Evolutionary conservation across 169 alveolate species (phyloP).

Genomic region (Eimeria tenella): DNA sequence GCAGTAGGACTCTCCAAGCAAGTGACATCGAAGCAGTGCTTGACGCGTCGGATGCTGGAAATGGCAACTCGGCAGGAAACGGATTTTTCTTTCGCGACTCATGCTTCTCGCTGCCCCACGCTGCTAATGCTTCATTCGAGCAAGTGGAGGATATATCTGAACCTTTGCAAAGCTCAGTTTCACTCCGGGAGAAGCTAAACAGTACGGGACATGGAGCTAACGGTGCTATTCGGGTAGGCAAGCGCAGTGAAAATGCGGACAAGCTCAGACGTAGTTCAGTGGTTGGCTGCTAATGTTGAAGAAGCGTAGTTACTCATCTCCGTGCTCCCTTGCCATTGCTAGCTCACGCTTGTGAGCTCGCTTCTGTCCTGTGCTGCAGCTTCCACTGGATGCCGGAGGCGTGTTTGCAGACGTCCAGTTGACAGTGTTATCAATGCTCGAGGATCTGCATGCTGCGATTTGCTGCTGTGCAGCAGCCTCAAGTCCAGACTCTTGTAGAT

Average conservation of each 20-base stretch:
- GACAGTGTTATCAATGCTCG: constrained; percentile 68
- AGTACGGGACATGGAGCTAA: background rate
- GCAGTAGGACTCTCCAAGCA: constrained; percentile 25
- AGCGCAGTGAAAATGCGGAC: background rate
- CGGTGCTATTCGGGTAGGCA: constrained; percentile 56
- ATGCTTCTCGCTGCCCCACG: constrained; percentile 53
- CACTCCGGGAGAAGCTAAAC: background rate
- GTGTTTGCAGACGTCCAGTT: constrained; percentile 60
- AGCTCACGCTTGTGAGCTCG: background rate
- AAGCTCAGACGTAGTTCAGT: too few relatives aligned
- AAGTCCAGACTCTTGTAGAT: constrained; percentile 49
- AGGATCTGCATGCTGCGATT: constrained; percentile 72
- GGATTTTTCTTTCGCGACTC: constrained; percentile 25
- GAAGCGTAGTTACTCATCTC: background rate
- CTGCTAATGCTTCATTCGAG: constrained; percentile 2
- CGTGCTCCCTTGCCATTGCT: background rate
- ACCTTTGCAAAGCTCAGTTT: constrained; percentile 29
- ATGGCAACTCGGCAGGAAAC: background rate
- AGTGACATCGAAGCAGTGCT: constrained; percentile 35
- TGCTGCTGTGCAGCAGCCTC: constrained; percentile 76
- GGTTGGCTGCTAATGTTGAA: too few relatives aligned
- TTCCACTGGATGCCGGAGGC: constrained; percentile 69
- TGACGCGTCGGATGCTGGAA: constrained; percentile 30
- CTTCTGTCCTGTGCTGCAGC: constrained; percentile 54
- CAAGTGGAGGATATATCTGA: constrained; percentile 33